Conservation (phyloP, 140 eudicot species). For the Flaveria floridana region DNA sequence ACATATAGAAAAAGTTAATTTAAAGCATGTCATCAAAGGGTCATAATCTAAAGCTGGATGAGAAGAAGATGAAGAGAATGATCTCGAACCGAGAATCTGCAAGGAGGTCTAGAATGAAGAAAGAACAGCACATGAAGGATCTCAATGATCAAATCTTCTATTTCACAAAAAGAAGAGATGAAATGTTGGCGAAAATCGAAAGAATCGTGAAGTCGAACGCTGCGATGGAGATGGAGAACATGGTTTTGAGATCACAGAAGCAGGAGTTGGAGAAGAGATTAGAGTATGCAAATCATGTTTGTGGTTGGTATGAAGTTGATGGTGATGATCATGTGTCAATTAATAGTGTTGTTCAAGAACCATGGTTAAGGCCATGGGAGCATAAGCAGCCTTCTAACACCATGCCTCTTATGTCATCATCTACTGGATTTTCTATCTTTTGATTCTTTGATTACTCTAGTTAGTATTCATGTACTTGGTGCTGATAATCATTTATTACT, state of each 20-base stretch:
- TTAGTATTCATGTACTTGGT: not conserved
- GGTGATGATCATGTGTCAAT: slow-evolving; percentile 26
- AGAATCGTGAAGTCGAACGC: slow-evolving; percentile 22
- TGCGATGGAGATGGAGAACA: slow-evolving; percentile 52
- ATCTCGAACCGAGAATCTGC: slow-evolving; percentile 84
- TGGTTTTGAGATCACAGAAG: slow-evolving; percentile 43
- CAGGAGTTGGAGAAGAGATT: slow-evolving; percentile 55
- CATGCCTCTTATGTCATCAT: slow-evolving; percentile 41
- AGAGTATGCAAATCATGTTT: slow-evolving; percentile 47
- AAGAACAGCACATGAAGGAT: slow-evolving; percentile 66
- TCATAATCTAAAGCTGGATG: slow-evolving; percentile 38
- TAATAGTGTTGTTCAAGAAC: slow-evolving; percentile 35
- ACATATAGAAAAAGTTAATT: not conserved
- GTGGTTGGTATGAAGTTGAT: slow-evolving; percentile 32
- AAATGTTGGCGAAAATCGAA: slow-evolving; percentile 35
- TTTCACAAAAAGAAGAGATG: slow-evolving; percentile 43
- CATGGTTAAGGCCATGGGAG: slow-evolving; percentile 47
- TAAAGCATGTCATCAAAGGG: slow-evolving; percentile 41
- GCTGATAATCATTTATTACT: not conserved
- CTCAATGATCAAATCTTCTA: slow-evolving; percentile 48
- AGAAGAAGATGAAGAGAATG: slow-evolving; percentile 82
- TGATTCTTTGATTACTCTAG: slow-evolving; percentile 3
- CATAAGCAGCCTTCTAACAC: slow-evolving; percentile 36
- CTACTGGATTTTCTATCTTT: slow-evolving; percentile 35
- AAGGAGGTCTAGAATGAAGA: slow-evolving; percentile 73